Evolutionary conservation across 116 monocot genomes (phyloP).

Genomic region (Iris pallida): DNA sequence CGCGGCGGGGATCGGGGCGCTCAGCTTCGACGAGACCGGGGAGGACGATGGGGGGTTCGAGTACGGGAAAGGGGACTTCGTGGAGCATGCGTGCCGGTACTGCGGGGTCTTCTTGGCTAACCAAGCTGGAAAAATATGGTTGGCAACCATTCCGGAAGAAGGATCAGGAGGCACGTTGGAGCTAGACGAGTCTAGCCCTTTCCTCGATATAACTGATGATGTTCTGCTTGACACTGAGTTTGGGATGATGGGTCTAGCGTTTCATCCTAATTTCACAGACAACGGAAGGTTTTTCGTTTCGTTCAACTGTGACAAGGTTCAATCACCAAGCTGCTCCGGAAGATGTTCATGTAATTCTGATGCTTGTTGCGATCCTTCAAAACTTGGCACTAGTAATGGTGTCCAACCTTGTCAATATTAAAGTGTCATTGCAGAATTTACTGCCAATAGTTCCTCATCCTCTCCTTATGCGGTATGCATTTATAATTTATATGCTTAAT

Average conservation of each 20-base stretch:
- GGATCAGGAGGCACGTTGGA: conserved; percentile 62
- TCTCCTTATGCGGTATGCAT: conserved; percentile 55
- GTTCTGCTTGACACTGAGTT: conserved; percentile 51
- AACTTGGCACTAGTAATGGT: conserved; percentile 37
- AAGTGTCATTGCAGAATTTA: conserved; percentile 76
- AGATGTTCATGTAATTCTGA: conserved; percentile 90
- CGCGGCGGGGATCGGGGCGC: no score
- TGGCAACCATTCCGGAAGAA: conserved; percentile 73
- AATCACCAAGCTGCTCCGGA: conserved; percentile 63
- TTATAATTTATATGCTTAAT: conserved; percentile 2
- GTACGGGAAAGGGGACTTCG: no score
- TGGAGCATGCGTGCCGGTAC: no score
- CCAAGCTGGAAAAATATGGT: conserved; percentile 74
- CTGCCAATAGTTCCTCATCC: conserved; percentile 56
- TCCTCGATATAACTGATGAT: conserved; percentile 81
- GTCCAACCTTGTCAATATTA: conserved; percentile 81
- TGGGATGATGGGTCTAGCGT: conserved; percentile 80
- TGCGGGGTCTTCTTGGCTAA: conserved; percentile 71
- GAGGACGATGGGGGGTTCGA: no score
- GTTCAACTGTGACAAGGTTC: conserved; percentile 68
- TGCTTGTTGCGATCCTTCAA: conserved; percentile 76
- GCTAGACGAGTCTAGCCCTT: conserved; percentile 58
- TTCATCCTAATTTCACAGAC: conserved; percentile 69
- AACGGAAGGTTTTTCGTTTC: conserved; percentile 93
- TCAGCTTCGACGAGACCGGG: no score